Evolutionary conservation across 2,329 filamentous ascomycete genomes (phyloP).

Genomic region (Nemania diffusa): DNA sequence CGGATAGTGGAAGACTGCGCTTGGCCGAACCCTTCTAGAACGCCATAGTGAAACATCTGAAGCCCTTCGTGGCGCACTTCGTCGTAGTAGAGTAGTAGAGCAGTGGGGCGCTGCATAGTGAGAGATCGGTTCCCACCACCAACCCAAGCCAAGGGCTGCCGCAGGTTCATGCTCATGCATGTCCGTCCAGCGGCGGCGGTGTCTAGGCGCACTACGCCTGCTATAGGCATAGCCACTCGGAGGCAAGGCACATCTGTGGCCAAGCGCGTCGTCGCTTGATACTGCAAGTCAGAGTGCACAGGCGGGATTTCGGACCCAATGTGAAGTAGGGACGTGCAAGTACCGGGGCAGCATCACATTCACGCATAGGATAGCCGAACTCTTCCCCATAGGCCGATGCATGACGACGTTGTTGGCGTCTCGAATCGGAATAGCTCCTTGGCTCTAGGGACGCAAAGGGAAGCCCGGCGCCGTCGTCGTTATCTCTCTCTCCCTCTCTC

Average conservation of each 20-base stretch:
- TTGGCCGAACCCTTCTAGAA: slow-evolving; percentile 19
- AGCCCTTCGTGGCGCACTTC: no score
- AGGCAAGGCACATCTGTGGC: slow-evolving; percentile 5
- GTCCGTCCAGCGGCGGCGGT: slow-evolving; percentile 1
- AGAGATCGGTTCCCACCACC: not conserved
- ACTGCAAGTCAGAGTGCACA: not conserved
- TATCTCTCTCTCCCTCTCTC: no score
- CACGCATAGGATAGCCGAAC: slow-evolving; percentile 2
- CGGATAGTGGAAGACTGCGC: not conserved
- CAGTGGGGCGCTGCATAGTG: slow-evolving; percentile 3
- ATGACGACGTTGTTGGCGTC: slow-evolving; percentile 1
- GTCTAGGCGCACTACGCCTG: no score
- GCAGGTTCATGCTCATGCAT: slow-evolving; percentile 13
- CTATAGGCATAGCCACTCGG: not conserved
- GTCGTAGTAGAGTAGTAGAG: no score
- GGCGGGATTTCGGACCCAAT: slow-evolving; percentile 1
- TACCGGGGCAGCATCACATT: not conserved
- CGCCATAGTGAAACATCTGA: not conserved
- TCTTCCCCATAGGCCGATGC: slow-evolving; percentile 9
- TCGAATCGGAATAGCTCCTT: slow-evolving; percentile 17
- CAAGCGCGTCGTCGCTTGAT: slow-evolving; percentile 4
- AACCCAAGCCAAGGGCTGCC: slow-evolving; percentile 1
- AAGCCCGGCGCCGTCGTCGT: slow-evolving; percentile 21
- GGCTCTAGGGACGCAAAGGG: slow-evolving; percentile 25
- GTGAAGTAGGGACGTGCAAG: not conserved